phyloP scores from a whole-genome alignment of 495 filamentous ascomycete genomes.

The Sordaria brevicollis region DNA sequence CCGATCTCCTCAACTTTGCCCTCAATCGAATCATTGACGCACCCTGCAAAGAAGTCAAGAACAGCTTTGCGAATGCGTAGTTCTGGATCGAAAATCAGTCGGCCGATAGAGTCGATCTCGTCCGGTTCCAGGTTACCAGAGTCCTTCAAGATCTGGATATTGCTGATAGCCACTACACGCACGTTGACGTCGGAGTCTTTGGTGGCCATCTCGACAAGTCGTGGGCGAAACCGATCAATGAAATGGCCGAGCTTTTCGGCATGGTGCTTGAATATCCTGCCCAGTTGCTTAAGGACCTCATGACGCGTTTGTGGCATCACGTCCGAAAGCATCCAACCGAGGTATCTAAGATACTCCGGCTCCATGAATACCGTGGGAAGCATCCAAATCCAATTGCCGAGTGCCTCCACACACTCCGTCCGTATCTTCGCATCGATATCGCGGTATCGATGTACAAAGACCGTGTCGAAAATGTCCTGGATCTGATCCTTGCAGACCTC shows the following conservation, averaged over 20 bases:
- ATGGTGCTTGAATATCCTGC: slow-evolving; percentile 67
- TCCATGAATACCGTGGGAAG: slow-evolving; percentile 83
- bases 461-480: slow-evolving; percentile 73
- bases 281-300: slow-evolving; percentile 73
- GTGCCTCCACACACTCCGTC: slow-evolving; percentile 68
- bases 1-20: slow-evolving; percentile 73
- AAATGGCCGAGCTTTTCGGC: slow-evolving; percentile 71
- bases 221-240: slow-evolving; percentile 74
- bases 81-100: slow-evolving; percentile 80
- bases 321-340: slow-evolving; percentile 92
- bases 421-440: slow-evolving; percentile 85
- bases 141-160: slow-evolving; percentile 72
- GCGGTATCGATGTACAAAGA: slow-evolving; percentile 91
- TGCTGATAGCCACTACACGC: slow-evolving; percentile 63
- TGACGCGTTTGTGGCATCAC: slow-evolving; percentile 52
- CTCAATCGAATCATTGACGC: slow-evolving; percentile 72
- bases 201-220: slow-evolving; percentile 89
- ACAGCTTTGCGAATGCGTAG: slow-evolving; percentile 74
- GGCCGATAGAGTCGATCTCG: slow-evolving; percentile 78
- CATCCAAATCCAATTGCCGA: slow-evolving; percentile 77
- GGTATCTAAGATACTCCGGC: slow-evolving; percentile 75
- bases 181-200: slow-evolving; percentile 69
- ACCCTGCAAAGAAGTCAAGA: slow-evolving; percentile 78
- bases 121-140: slow-evolving; percentile 79
- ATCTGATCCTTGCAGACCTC: slow-evolving; percentile 56